Evolutionary conservation across 2,329 filamentous ascomycete genomes (phyloP).

Genomic region (Neonectria hederae): DNA sequence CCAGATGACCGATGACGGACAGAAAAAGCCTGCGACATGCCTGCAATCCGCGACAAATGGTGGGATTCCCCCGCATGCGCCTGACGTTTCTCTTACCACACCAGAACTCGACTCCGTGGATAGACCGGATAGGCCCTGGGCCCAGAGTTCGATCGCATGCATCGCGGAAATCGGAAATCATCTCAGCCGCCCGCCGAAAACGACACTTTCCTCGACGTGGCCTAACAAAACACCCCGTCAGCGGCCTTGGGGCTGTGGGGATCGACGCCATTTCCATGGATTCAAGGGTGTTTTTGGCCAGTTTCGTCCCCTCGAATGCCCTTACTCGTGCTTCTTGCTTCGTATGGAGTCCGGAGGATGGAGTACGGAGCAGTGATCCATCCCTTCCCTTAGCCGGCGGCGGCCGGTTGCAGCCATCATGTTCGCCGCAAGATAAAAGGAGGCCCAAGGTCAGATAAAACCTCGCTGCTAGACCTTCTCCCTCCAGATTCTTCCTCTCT

Average conservation of each 20-base stretch:
- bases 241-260: slow-evolving; percentile 3
- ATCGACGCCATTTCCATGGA: slow-evolving; percentile 32
- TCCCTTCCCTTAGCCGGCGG: slow-evolving; percentile 28
- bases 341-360: not conserved
- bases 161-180: not conserved
- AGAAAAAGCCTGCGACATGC: not conserved
- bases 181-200: not conserved
- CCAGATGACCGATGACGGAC: slow-evolving; percentile 36
- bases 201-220: not conserved
- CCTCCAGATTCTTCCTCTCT: not conserved
- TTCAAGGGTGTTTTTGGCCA: not conserved
- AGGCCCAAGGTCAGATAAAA: slow-evolving; percentile 32
- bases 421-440: slow-evolving; percentile 16
- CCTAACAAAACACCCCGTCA: slow-evolving; percentile 22
- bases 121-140: not conserved
- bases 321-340: not conserved
- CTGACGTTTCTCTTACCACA: slow-evolving; percentile 6
- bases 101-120: not conserved
- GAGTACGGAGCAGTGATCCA: slow-evolving; percentile 4
- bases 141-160: not conserved
- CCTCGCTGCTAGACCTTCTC: slow-evolving; percentile 11
- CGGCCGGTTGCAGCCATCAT: slow-evolving; percentile 41
- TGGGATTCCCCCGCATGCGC: not conserved
- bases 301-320: not conserved
- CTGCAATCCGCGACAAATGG: not conserved